Evolutionary conservation across 2,329 filamentous ascomycete species (phyloP).

Genomic region (Fusarium luffae): DNA sequence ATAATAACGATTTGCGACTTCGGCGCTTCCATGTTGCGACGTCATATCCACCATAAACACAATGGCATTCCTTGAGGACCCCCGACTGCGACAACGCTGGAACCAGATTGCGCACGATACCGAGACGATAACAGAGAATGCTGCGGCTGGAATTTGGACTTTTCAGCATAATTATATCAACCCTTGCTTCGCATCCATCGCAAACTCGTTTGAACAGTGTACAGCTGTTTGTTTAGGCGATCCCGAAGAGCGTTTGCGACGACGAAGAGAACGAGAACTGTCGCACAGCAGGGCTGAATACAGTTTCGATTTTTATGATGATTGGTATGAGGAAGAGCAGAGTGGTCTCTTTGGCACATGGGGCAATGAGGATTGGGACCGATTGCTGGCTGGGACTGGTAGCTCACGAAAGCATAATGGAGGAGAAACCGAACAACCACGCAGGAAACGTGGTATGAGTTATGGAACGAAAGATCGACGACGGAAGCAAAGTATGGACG

Average conservation of each 20-base stretch:
- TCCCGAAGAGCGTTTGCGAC: conserved; percentile 78
- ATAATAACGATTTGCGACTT: conserved; percentile 4
- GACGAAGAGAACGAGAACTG: conserved; percentile 71
- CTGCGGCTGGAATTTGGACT: conserved; percentile 90
- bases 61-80: conserved; percentile 78
- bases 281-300: conserved; percentile 76
- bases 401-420: conserved; percentile 52
- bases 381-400: conserved; percentile 78
- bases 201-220: conserved; percentile 76
- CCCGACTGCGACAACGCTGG: conserved; percentile 90
- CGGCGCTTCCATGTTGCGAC: conserved; percentile 41
- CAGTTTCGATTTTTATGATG: conserved; percentile 97
- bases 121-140: conserved; percentile 88
- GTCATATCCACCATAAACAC: conserved; percentile 46
- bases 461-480: conserved; percentile 77
- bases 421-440: conserved; percentile 68
- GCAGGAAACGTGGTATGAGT: conserved; percentile 84
- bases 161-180: conserved; percentile 87
- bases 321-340: conserved; percentile 80
- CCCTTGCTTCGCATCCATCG: conserved; percentile 79
- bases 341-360: conserved; percentile 74
- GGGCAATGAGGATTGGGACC: conserved; percentile 86
- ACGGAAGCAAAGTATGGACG: conserved; percentile 60
- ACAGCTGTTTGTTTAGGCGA: conserved; percentile 76
- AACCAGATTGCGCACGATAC: conserved; percentile 92